Evolutionary conservation across 352 stramenopile genomes (phyloP), one percentile per base, ranked within the genome.

Genomic region (Phytophthora megakarya): DNA sequence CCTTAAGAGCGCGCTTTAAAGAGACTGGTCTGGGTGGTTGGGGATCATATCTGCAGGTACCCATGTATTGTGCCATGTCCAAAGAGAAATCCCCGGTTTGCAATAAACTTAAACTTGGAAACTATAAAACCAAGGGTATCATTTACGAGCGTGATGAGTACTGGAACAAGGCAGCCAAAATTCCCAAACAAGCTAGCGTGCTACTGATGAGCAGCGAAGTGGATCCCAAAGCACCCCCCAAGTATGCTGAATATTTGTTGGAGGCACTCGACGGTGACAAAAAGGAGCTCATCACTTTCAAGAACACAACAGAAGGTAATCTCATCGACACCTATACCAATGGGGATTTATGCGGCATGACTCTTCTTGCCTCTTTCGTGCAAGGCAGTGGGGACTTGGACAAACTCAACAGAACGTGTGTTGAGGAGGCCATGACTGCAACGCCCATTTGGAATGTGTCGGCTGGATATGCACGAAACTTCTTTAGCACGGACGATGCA

Each of bases 131-230:
- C n/a, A n/a, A n/a, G n/a, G n/a, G n/a, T n/a, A n/a, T n/a, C n/a
- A n/a, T n/a, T n/a, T n/a, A n/a, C n/a, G n/a, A n/a, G n/a, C n/a
- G n/a, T n/a, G n/a, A n/a, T n/a, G n/a, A n/a, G n/a, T n/a, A n/a
- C n/a, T n/a, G n/a, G n/a, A n/a, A 49, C 45, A 52, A 52, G 26
- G 46, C 46, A 1, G 30, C 46, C 18, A 54, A 40, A 30, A 54
- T 43, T 16, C 46, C 46, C 5, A 32, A 54, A 1, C 28, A 54
- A 42, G 46, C 30, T 1, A 42, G 45, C 15, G 45, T 52, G 16
- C 12, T 53, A 19, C n/a, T 40, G 6, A n/a, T 53, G 30, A 53
- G 18, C 30, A 42, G 46, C 12, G 18, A 28, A 19, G 16, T 43
- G 46, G 46, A 53, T 19, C 46, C 10, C 6, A 0, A 13, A 11